Evolutionary conservation across 148 eudicot genomes (phyloP).

Genomic region (Rhododendron simsii): DNA sequence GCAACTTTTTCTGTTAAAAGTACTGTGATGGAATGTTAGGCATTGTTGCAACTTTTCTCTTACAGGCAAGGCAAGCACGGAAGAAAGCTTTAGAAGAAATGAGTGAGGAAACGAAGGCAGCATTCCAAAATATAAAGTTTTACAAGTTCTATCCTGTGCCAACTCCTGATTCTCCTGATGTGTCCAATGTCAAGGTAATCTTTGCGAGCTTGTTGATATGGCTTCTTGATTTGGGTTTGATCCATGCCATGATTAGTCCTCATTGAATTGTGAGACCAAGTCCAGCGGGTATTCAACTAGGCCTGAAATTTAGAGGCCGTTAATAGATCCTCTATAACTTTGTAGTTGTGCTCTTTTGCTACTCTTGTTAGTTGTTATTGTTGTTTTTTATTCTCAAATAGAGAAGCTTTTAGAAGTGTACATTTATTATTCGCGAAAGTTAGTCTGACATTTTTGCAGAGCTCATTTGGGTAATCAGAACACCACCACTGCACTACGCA

Average conservation of each 20-base stretch:
- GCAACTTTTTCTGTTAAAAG: background rate
- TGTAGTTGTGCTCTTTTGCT: background rate
- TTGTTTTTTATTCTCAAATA: background rate
- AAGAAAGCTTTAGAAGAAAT: constrained; percentile 70
- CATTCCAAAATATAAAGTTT: constrained; percentile 66
- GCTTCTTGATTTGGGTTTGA: background rate
- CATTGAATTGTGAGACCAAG: background rate
- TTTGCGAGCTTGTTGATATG: background rate
- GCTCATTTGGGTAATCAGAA: background rate
- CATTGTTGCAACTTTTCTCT: constrained; percentile 6
- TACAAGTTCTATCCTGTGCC: constrained; percentile 89
- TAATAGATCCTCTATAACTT: background rate
- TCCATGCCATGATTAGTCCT: background rate
- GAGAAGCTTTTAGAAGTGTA: background rate
- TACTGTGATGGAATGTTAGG: background rate
- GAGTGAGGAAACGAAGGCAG: constrained; percentile 71
- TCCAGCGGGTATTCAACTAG: background rate
- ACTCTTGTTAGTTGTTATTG: background rate
- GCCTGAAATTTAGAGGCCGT: background rate
- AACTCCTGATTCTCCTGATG: constrained; percentile 77
- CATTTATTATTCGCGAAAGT: background rate
- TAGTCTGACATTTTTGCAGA: background rate
- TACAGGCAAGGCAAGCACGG: constrained; percentile 86
- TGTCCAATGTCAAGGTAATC: constrained; percentile 78
- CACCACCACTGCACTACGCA: background rate